phyloP scores from a whole-genome alignment of 805 yeast species.

The Metahyphopichia silvanorum region DNA sequence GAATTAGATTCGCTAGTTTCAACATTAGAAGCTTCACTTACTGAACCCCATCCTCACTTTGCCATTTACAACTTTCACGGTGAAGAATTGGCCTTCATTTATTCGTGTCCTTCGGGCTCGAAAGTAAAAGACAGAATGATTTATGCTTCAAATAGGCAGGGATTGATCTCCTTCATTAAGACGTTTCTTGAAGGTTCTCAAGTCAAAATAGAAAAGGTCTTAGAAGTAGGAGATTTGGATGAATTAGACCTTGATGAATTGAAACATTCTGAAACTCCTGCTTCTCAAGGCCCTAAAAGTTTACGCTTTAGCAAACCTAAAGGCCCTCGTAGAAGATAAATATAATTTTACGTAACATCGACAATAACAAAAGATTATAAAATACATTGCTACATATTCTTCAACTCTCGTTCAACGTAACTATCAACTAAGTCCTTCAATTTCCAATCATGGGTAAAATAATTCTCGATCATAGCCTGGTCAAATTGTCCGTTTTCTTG shows the following conservation, averaged over 20 bases:
- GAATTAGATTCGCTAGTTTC: slow-evolving; percentile 15
- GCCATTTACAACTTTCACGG: slow-evolving; percentile 46
- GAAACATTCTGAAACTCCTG: slow-evolving; percentile 11
- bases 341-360: background rate
- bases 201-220: slow-evolving; percentile 37
- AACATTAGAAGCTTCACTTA: slow-evolving; percentile 10
- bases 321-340: slow-evolving; percentile 57
- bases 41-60: slow-evolving; percentile 50
- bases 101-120: slow-evolving; percentile 88
- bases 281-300: slow-evolving; percentile 5
- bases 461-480: slow-evolving; percentile 7
- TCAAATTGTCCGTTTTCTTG: slow-evolving; percentile 4
- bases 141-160: slow-evolving; percentile 77
- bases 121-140: slow-evolving; percentile 89
- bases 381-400: slow-evolving; percentile 1
- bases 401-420: slow-evolving; percentile 19
- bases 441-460: slow-evolving; percentile 15
- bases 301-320: slow-evolving; percentile 56
- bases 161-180: slow-evolving; percentile 52
- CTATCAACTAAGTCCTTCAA: slow-evolving; percentile 20
- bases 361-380: background rate
- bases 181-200: slow-evolving; percentile 23
- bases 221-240: slow-evolving; percentile 72
- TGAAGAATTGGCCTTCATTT: slow-evolving; percentile 56
- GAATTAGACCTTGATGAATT: slow-evolving; percentile 61